phyloP scores from a whole-genome alignment of 805 yeast species.

The Yamadazyma sp. region DNA sequence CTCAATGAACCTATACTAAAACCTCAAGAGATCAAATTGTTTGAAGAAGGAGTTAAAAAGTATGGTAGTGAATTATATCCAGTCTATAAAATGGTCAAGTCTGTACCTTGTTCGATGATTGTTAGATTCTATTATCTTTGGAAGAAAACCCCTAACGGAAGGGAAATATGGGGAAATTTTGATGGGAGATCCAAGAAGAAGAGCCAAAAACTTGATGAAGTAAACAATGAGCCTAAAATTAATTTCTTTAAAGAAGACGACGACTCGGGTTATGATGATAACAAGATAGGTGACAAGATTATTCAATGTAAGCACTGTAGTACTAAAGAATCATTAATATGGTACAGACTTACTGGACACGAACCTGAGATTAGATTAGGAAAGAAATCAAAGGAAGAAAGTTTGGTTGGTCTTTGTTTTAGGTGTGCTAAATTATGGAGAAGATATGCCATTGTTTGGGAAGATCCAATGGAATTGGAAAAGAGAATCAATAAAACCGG shows the following conservation, averaged over 20 bases:
- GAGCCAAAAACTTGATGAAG: constrained; percentile 9
- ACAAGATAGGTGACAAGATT: constrained; percentile 41
- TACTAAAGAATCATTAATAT: constrained; percentile 50
- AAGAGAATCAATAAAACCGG: constrained; percentile 44
- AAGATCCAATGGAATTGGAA: constrained; percentile 65
- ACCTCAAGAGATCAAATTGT: constrained; percentile 57
- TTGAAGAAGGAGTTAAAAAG: constrained; percentile 70
- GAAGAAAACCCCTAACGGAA: constrained; percentile 83
- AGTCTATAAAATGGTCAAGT: constrained; percentile 65
- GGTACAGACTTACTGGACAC: constrained; percentile 71
- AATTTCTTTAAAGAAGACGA: constrained; percentile 42
- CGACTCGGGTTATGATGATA: constrained; percentile 66
- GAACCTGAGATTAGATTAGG: constrained; percentile 23
- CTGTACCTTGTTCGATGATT: constrained; percentile 72
- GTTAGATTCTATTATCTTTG: constrained; percentile 87
- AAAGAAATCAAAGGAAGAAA: constrained; percentile 14
- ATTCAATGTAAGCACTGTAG: constrained; percentile 74
- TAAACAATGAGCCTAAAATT: constrained; percentile 18
- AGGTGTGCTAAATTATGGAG: constrained; percentile 93
- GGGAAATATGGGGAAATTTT: constrained; percentile 75
- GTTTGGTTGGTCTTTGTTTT: constrained; percentile 64
- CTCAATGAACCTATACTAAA: constrained; percentile 78
- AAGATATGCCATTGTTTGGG: constrained; percentile 85
- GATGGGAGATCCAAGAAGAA: constrained; percentile 68
- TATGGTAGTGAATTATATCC: constrained; percentile 79